Conservation (phyloP, 257 asterid species). For the Lycium ferocissimum region DNA sequence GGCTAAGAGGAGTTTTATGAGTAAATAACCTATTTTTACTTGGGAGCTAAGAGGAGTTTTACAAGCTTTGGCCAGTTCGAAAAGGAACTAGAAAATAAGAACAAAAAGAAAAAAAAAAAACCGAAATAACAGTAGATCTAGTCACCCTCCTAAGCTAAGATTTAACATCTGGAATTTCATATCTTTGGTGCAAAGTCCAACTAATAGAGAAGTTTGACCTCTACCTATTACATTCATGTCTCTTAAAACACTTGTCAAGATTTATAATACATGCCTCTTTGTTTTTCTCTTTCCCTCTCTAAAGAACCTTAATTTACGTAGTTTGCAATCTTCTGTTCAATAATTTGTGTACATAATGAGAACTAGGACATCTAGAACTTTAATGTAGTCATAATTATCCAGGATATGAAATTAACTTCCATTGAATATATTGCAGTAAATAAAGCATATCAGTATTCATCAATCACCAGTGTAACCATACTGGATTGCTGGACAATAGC, state of each 20-base stretch:
- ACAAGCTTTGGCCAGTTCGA: too few relatives aligned
- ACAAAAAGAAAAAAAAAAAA: too few relatives aligned
- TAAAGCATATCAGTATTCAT: slow-evolving; percentile 76
- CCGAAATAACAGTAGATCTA: too few relatives aligned
- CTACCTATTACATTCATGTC: neutral
- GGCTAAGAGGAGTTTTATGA: too few relatives aligned
- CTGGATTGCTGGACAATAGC: slow-evolving; percentile 80
- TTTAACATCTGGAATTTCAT: too few relatives aligned
- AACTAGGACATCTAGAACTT: slow-evolving; percentile 1
- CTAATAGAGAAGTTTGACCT: neutral
- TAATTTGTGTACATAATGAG: neutral
- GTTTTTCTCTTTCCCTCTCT: neutral
- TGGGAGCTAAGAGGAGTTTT: too few relatives aligned
- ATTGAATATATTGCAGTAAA: slow-evolving; percentile 53
- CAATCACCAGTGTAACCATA: slow-evolving; percentile 78
- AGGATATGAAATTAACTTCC: neutral
- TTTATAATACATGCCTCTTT: neutral
- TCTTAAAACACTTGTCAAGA: neutral
- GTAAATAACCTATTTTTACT: too few relatives aligned
- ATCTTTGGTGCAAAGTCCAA: neutral
- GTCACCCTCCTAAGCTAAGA: too few relatives aligned
- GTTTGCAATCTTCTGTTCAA: neutral
- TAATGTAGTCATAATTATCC: neutral
- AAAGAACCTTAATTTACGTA: neutral
- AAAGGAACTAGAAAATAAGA: too few relatives aligned